Percentiles rank a stretch among this genome's conserved stretches.
These are phyloP conservation scores for Delonix regia DNA, from an alignment of 306 rosid species.

Conservation along the genomic window DNA sequence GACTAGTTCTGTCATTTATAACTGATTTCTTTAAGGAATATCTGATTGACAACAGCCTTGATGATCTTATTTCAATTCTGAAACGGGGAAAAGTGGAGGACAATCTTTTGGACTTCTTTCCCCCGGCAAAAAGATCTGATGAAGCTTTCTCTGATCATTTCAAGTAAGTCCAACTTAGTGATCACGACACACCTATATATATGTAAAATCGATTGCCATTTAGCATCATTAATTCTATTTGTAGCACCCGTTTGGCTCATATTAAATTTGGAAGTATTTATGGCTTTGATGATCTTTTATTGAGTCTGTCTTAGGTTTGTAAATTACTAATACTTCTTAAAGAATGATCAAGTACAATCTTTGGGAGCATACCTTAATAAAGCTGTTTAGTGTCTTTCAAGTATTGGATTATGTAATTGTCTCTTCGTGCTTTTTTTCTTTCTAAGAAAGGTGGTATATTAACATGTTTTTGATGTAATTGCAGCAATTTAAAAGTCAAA, in stretches of 20 bases:
- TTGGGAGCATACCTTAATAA: neutral
- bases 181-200: neutral
- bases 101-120: conserved; percentile 84
- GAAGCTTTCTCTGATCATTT: conserved; percentile 96
- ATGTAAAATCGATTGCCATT: neutral
- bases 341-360: conserved; percentile 3
- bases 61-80: conserved; percentile 94
- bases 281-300: neutral
- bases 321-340: neutral
- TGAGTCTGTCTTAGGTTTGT: neutral
- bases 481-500: neutral
- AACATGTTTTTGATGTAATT: no score
- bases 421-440: neutral
- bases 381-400: neutral
- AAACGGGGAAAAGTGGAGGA: conserved; percentile 98
- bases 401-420: neutral
- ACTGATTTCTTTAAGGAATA: conserved; percentile 98
- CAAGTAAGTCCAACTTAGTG: conserved; percentile 57
- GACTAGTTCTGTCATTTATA: conserved; percentile 91
- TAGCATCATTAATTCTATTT: neutral
- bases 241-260: neutral
- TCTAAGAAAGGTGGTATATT: no score
- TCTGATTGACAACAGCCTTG: conserved; percentile 92
- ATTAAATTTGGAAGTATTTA: neutral
- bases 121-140: conserved; percentile 80